Percentiles rank a stretch among this genome's conserved stretches.
phyloP scores from a whole-genome alignment of 192 early-diverging fungal species.

The Backusella tarrabulga region DNA sequence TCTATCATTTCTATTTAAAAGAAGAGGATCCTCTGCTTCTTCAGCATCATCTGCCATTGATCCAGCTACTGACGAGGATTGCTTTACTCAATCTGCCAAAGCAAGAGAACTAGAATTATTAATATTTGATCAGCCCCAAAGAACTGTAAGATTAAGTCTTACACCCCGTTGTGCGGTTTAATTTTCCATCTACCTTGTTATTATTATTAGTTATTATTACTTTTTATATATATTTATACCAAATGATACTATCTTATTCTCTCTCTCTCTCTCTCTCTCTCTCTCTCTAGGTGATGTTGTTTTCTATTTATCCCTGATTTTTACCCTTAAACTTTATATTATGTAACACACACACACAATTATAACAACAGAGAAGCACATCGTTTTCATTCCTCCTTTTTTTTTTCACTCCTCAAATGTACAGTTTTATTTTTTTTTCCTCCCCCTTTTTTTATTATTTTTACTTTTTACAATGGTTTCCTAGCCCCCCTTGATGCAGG shows the following conservation, averaged over 20 bases:
- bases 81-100: background rate
- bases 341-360: background rate
- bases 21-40: background rate
- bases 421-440: background rate
- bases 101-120: constrained; percentile 10
- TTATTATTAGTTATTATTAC: background rate
- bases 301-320: background rate
- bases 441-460: background rate
- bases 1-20: background rate
- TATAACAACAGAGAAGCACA: background rate
- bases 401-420: background rate
- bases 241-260: background rate
- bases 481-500: background rate
- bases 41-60: background rate
- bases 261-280: background rate
- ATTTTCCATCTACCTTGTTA: background rate
- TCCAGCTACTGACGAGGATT: background rate
- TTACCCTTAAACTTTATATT: background rate
- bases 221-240: background rate
- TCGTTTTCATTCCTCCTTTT: background rate
- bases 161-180: constrained; percentile 5
- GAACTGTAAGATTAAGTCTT: constrained; percentile 7
- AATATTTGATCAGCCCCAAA: constrained; percentile 16
- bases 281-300: background rate
- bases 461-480: background rate